Percentiles rank a stretch among this genome's conserved stretches.
Evolutionary conservation across 129 eudicot species (phyloP).

Genomic region (Helichrysum umbraculigerum): DNA sequence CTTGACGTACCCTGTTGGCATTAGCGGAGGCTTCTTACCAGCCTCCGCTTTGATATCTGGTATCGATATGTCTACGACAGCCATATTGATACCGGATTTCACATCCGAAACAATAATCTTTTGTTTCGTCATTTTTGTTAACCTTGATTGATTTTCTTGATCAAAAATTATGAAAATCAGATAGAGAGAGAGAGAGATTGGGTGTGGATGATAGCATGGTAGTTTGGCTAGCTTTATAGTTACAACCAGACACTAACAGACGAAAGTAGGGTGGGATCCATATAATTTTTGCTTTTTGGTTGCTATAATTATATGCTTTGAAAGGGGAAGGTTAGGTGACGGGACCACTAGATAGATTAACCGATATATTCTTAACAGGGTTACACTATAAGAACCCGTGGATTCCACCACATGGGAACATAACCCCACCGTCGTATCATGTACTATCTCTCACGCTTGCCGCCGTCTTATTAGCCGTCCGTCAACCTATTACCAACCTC

Average conservation of each 20-base stretch:
- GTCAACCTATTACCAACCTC: conserved; percentile 42
- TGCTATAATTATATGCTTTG: not conserved
- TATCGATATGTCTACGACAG: conserved; percentile 44
- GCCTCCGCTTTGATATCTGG: conserved; percentile 45
- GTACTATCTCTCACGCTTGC: conserved; percentile 9
- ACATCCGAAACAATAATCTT: conserved; percentile 58
- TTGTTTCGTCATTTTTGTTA: conserved; percentile 59
- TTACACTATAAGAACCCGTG: conserved; percentile 32
- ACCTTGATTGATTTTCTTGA: not conserved
- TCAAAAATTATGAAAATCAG: not conserved
- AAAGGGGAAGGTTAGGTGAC: conserved; percentile 27
- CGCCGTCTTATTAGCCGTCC: conserved; percentile 43
- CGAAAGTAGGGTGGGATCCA: conserved; percentile 37
- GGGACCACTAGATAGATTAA: conserved; percentile 25
- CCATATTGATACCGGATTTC: conserved; percentile 41
- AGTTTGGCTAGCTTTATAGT: conserved; percentile 63
- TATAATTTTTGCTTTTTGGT: not conserved
- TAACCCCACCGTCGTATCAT: conserved; percentile 40
- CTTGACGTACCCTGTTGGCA: conserved; percentile 43
- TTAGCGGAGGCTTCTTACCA: conserved; percentile 70
- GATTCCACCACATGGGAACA: conserved; percentile 30
- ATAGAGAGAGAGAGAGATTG: conserved; percentile 23
- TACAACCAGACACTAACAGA: conserved; percentile 52
- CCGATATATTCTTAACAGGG: conserved; percentile 50
- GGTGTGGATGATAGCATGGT: conserved; percentile 39